Conservation (phyloP, 805 yeast genomes). For the Ogataea glucozyma region DNA sequence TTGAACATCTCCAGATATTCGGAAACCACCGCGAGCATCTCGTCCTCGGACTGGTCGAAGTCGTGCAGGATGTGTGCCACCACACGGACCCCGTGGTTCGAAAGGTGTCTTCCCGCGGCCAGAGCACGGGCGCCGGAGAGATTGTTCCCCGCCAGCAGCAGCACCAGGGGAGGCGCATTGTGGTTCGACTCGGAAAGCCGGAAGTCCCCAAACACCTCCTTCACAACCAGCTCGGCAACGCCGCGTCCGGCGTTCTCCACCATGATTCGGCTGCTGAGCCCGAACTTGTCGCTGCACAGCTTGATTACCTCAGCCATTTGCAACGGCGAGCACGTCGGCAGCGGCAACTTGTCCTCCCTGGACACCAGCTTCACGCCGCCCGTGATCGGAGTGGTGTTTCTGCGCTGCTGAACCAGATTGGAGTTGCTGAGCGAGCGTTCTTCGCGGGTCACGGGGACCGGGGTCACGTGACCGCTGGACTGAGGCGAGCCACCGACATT, state of each 20-base stretch:
- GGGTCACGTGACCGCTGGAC: too few relatives aligned
- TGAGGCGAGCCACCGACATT: too few relatives aligned
- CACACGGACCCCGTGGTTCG: constrained; percentile 72
- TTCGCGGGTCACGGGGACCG: too few relatives aligned
- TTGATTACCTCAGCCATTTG: constrained; percentile 79
- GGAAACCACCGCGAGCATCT: constrained; percentile 35
- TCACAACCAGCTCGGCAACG: constrained; percentile 57
- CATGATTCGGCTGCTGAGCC: constrained; percentile 45
- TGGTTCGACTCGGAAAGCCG: constrained; percentile 67
- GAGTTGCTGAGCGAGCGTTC: constrained; percentile 24
- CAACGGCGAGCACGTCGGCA: constrained; percentile 72
- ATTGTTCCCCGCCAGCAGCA: constrained; percentile 72
- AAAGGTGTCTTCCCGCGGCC: constrained; percentile 75
- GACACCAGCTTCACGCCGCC: constrained; percentile 20
- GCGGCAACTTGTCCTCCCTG: constrained; percentile 27
- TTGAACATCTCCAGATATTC: constrained; percentile 58
- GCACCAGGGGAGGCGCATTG: constrained; percentile 76
- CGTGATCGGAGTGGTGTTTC: constrained; percentile 19
- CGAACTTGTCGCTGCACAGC: constrained; percentile 52
- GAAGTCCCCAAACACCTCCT: constrained; percentile 67
- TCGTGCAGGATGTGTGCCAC: constrained; percentile 48
- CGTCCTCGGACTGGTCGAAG: constrained; percentile 41
- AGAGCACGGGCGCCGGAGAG: constrained; percentile 74
- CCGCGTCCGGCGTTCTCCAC: constrained; percentile 72
- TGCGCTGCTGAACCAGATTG: constrained; percentile 17